Evolutionary conservation across 352 stramenopile species (phyloP).

Genomic region (Phytophthora idaei): DNA sequence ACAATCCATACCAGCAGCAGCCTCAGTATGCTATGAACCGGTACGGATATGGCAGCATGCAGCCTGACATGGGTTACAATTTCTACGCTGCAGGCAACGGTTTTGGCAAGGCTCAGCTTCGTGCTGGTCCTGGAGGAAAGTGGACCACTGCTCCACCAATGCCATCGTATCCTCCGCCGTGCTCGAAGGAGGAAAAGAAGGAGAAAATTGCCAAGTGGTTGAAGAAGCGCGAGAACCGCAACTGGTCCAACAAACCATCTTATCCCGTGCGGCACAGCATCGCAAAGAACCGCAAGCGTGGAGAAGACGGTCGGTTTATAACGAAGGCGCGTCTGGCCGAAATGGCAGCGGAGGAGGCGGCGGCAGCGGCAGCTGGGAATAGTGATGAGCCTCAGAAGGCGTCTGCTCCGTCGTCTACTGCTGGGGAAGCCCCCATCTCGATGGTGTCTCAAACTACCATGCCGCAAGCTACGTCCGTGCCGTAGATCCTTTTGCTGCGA

Average conservation of each 20-base stretch:
- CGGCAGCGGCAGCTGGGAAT: constrained; percentile 13
- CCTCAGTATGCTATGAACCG: constrained; percentile 49
- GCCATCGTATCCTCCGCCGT: constrained; percentile 76
- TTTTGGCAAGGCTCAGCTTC: constrained; percentile 55
- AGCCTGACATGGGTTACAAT: constrained; percentile 55
- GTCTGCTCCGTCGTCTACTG: constrained; percentile 22
- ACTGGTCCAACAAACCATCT: constrained; percentile 88
- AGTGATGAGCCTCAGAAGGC: constrained; percentile 19
- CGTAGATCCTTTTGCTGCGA: constrained; percentile 26
- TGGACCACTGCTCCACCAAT: constrained; percentile 74
- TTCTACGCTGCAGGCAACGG: constrained; percentile 66
- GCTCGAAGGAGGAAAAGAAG: constrained; percentile 85
- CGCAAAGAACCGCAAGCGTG: constrained; percentile 81
- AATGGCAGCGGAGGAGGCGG: constrained; percentile 68
- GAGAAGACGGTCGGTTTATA: constrained; percentile 85
- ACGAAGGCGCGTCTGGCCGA: constrained; percentile 74
- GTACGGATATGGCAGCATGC: constrained; percentile 50
- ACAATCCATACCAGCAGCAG: constrained; percentile 52
- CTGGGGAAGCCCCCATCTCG: constrained; percentile 14
- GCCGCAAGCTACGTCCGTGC: constrained; percentile 37
- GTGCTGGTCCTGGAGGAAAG: constrained; percentile 58
- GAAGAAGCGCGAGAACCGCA: constrained; percentile 84
- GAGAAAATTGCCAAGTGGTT: constrained; percentile 86
- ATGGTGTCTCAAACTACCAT: constrained; percentile 36
- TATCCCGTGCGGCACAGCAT: constrained; percentile 86